Conservation (phyloP, 257 asterid genomes). For the Scutellaria galericulata region DNA sequence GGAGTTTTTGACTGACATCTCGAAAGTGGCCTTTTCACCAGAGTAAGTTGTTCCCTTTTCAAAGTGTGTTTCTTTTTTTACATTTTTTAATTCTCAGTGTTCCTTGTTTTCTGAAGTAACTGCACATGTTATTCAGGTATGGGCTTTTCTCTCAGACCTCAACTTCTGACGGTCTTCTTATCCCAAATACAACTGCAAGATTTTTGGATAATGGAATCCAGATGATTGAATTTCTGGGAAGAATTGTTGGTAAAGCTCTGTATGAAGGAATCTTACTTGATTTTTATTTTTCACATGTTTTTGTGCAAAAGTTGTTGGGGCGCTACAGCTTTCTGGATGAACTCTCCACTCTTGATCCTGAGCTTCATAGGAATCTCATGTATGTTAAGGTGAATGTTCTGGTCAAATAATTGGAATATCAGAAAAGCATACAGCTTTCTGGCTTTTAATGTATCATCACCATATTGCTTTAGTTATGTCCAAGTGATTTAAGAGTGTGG, state of each 20-base stretch:
- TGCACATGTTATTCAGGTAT: slow-evolving; percentile 54
- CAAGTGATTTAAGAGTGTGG: slow-evolving; percentile 12
- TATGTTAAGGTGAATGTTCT: slow-evolving; percentile 81
- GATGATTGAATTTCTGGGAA: slow-evolving; percentile 94
- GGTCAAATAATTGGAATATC: slow-evolving; percentile 26
- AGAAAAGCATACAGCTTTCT: slow-evolving; percentile 21
- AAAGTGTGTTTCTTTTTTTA: not conserved
- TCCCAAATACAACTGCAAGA: slow-evolving; percentile 83
- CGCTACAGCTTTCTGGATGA: slow-evolving; percentile 97
- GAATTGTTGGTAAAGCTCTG: slow-evolving; percentile 91
- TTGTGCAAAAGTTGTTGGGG: slow-evolving; percentile 91
- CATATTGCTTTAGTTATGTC: not conserved
- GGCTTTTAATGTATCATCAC: slow-evolving; percentile 9
- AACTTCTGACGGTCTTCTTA: slow-evolving; percentile 81
- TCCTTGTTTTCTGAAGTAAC: slow-evolving; percentile 33
- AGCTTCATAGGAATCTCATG: slow-evolving; percentile 85
- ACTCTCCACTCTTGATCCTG: slow-evolving; percentile 93
- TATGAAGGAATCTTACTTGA: slow-evolving; percentile 95
- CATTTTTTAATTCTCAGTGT: not conserved
- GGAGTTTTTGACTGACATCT: slow-evolving; percentile 89
- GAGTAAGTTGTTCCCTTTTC: slow-evolving; percentile 55
- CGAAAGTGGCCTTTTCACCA: slow-evolving; percentile 87
- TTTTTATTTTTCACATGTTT: slow-evolving; percentile 90
- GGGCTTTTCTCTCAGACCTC: slow-evolving; percentile 92
- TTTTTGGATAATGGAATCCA: slow-evolving; percentile 82